Base-by-base conservation (phyloP, 2,329 filamentous ascomycete species). In the Alternaria arborescens region DNA sequence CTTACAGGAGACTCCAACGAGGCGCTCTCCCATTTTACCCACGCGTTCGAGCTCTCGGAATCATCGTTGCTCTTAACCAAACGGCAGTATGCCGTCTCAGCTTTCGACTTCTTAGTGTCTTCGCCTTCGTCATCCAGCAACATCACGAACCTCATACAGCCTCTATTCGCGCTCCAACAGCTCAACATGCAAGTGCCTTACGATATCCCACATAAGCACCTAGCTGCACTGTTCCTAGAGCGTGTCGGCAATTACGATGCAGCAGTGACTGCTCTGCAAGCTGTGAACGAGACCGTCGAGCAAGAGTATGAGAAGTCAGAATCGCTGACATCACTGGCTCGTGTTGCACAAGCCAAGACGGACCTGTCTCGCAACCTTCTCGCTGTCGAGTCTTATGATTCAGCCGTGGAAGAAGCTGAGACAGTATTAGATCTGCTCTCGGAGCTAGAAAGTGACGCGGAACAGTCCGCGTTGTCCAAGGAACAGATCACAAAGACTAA, bases 41-140 rank as follows among this genome's bases (percentile, higher is more conserved):
- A 99, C 75, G 94, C 95, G 0, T 95, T 97, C 82, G 94, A 97
- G 65, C 94, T 99, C 50, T 89, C 93, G 0, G 91, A 93, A 62
- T 90, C 92, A 0, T 91, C 91, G 0, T 89, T 90, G 0, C 77
- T 89, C 3, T 82, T 93, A 5, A 88, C 90, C 0, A 91, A 93
- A 74, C 87, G 89, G 30, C 91, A 94, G 75, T 98, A 94, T 74
- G 86, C 92, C 0, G 82, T 90, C 0, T 91, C 92, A 1, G 84
- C 91, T 48, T 98, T 99, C 75, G 94, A 99, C 71, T 85, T 92
- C 66, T 83, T 97, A 7, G 77, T 93, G 14, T 83, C 86, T 2
- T 85, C 86, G 2, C 80, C 87, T 1, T 74, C 83, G 12, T 71
- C 78, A 6, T 80, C 80, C 2, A 77, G 84, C 84, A 71, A 88